Conservation (phyloP, 2,329 filamentous ascomycete genomes). For the Huntiella omanensis region DNA sequence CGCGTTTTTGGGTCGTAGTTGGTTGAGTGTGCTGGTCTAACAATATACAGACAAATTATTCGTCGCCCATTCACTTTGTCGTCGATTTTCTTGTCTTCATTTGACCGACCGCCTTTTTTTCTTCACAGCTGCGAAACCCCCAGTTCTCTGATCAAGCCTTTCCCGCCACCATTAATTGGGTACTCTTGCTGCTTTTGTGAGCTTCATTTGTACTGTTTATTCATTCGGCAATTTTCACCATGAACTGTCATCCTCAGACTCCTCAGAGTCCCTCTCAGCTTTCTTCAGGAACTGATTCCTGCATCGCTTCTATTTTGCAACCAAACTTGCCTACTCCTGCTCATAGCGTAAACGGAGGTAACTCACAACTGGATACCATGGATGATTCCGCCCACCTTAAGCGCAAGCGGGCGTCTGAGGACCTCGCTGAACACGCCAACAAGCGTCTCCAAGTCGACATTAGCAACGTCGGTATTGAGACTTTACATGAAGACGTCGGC, state of each 20-base stretch:
- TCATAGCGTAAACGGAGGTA: constrained; percentile 41
- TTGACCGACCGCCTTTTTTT: background rate
- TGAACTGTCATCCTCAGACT: constrained; percentile 49
- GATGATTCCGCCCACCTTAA: constrained; percentile 31
- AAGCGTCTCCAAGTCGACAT: constrained; percentile 44
- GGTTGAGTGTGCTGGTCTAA: background rate
- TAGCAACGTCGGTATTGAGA: constrained; percentile 37
- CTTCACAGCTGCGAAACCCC: background rate
- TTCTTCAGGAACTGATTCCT: constrained; percentile 35
- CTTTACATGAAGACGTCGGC: constrained; percentile 47
- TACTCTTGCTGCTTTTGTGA: background rate
- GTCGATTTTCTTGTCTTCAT: background rate
- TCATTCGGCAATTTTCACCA: constrained; percentile 23
- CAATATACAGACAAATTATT: background rate
- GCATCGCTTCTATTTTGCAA: constrained; percentile 31
- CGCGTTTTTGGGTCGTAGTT: background rate
- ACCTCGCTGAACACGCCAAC: constrained; percentile 33
- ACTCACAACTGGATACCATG: constrained; percentile 18
- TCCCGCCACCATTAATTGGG: background rate
- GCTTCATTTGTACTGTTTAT: background rate
- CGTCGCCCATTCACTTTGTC: too few relatives aligned
- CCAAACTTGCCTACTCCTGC: constrained; percentile 40
- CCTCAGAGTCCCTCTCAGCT: constrained; percentile 48
- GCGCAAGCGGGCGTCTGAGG: constrained; percentile 40
- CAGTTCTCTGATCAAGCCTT: background rate